Evolutionary conservation across 2,329 filamentous ascomycete genomes (phyloP).

Genomic region (Cladophialophora exuberans): DNA sequence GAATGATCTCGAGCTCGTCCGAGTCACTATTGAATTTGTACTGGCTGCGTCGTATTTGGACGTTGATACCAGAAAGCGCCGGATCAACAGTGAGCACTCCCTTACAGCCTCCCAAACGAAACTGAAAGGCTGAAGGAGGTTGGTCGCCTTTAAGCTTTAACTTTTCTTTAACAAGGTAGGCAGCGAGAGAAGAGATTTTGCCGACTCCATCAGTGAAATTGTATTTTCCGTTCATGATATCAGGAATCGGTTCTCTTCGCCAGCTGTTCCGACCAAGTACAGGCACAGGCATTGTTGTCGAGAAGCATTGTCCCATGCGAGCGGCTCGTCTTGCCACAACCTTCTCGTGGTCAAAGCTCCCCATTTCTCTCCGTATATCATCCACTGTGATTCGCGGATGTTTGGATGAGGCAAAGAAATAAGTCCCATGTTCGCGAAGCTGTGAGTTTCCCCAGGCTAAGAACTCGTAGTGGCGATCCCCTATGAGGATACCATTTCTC

Average conservation of each 20-base stretch:
- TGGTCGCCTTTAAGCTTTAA: slow-evolving; percentile 62
- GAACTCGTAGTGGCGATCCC: slow-evolving; percentile 81
- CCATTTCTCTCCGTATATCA: slow-evolving; percentile 84
- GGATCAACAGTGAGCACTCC: slow-evolving; percentile 81
- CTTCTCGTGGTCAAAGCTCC: slow-evolving; percentile 77
- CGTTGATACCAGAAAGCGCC: slow-evolving; percentile 65
- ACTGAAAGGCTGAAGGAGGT: slow-evolving; percentile 83
- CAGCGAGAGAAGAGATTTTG: slow-evolving; percentile 80
- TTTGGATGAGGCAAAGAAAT: slow-evolving; percentile 75
- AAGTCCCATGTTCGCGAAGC: slow-evolving; percentile 86
- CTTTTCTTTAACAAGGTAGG: slow-evolving; percentile 72
- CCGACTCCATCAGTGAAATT: slow-evolving; percentile 92
- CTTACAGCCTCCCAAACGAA: slow-evolving; percentile 90
- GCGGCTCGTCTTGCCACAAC: slow-evolving; percentile 89
- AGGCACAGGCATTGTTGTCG: slow-evolving; percentile 69
- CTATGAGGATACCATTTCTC: slow-evolving; percentile 78
- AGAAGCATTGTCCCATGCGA: slow-evolving; percentile 91
- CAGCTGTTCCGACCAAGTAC: slow-evolving; percentile 16
- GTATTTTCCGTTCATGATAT: slow-evolving; percentile 69
- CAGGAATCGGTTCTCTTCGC: slow-evolving; percentile 62
- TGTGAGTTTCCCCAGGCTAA: slow-evolving; percentile 96
- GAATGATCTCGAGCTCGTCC: slow-evolving; percentile 81
- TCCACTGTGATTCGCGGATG: slow-evolving; percentile 68
- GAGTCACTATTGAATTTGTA: slow-evolving; percentile 78
- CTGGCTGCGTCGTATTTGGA: slow-evolving; percentile 82